A percentile compares a stretch with the other conserved stretches of the same genome.
These are phyloP conservation scores for Leishmania mexicana DNA, from an alignment of 208 protist genomes.

Conservation along the genomic window DNA sequence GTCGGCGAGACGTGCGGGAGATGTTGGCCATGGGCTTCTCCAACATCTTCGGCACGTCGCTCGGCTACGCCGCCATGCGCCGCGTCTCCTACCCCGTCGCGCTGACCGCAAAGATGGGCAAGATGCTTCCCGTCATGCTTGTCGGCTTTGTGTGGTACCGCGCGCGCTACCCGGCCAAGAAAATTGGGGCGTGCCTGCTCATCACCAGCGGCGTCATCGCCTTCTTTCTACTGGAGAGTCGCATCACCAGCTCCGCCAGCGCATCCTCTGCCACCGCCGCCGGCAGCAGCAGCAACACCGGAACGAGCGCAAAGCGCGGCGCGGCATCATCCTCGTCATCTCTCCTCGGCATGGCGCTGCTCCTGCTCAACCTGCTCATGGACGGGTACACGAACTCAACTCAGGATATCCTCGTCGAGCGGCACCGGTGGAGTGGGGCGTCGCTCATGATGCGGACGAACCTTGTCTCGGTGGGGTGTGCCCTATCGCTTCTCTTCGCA, in stretches of 20 bases:
- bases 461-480: slow-evolving; percentile 30
- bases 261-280: not conserved
- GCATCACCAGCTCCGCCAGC: not conserved
- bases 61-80: slow-evolving; percentile 80
- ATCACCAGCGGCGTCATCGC: slow-evolving; percentile 66
- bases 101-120: slow-evolving; percentile 85
- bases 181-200: slow-evolving; percentile 54
- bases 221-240: slow-evolving; percentile 69
- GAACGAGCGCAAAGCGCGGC: not conserved
- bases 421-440: slow-evolving; percentile 50
- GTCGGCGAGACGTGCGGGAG: slow-evolving; percentile 23
- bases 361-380: slow-evolving; percentile 65
- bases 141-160: slow-evolving; percentile 76
- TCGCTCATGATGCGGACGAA: slow-evolving; percentile 77
- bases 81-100: slow-evolving; percentile 79
- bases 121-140: slow-evolving; percentile 87
- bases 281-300: not conserved
- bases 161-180: slow-evolving; percentile 59
- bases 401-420: slow-evolving; percentile 78
- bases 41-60: slow-evolving; percentile 65
- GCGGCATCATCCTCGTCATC: slow-evolving; percentile 22
- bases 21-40: slow-evolving; percentile 73
- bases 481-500: slow-evolving; percentile 37
- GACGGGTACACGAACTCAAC: slow-evolving; percentile 88
- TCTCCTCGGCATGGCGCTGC: slow-evolving; percentile 47